Evolutionary conservation across 352 stramenopile genomes (phyloP), one percentile per base, ranked within the genome.

Genomic region (Pythium plurisporium): DNA sequence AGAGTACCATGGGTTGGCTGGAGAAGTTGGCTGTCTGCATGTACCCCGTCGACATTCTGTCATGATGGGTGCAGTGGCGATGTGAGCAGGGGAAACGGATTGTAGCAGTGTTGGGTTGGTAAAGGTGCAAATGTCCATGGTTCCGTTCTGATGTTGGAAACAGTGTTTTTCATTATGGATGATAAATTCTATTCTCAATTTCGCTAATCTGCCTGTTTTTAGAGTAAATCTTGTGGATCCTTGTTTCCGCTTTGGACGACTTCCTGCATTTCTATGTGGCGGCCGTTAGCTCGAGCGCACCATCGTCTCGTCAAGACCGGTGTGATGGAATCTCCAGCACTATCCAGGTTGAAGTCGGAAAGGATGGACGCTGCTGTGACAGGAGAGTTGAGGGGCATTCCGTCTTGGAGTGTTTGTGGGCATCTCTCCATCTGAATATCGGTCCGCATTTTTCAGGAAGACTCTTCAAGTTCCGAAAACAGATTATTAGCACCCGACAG

Each of bases 211-310:
- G 1, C 8, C 4, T 12, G 23, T 36, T n/a, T 47, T 30, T 26
- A 11, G 11, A 47, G 20, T 20, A n/a, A n/a, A n/a, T n/a, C n/a
- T n/a, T n/a, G n/a, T n/a, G n/a, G n/a, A n/a, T n/a, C n/a, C n/a
- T n/a, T n/a, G n/a, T n/a, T n/a, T n/a, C n/a, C n/a, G n/a, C n/a
- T n/a, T n/a, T n/a, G n/a, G n/a, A n/a, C n/a, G n/a, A 26, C 4
- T 5, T 29, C 10, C 49, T 38, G 49, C 49, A 48, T 57, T 34
- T 57, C 38, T 57, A 57, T 57, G 49, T 48, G 49, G 49, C 49
- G 38, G 17, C 26, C 22, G 49, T 48, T 48, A n/a, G 26, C 17
- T 46, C 22, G 48, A n/a, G 34, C 31, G 19, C 5, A 19, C 15
- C 37, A 34, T 46, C 48, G 48, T 47, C 49, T n/a, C n/a, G n/a